Evolutionary conservation across 2,329 filamentous ascomycete genomes (phyloP), one percentile per base, ranked within the genome.

Genomic region (Cadophora sp.): DNA sequence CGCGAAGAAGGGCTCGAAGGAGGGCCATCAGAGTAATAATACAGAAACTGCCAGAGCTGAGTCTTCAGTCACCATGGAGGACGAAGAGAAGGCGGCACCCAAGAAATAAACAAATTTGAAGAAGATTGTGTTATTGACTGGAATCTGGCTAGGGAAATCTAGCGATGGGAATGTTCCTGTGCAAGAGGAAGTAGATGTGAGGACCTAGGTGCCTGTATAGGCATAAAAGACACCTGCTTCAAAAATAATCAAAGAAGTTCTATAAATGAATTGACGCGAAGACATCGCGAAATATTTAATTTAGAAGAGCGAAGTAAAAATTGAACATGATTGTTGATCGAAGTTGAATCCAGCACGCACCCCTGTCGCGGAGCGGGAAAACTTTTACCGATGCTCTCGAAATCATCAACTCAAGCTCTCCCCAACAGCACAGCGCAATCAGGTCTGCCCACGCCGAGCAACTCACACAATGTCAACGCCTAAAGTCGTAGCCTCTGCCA

Each of bases 401-500:
- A 48, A 48, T 31, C 58, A 51, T 61, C 50, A 31, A 67, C 58
- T 50, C 46, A 40, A 43, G 40, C 40, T 24, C 59, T 16, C 16
- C 34, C 3, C 31, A 59, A n/a, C 11, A 22, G 22, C 19, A 8
- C 14, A 56, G 19, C 26, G 12, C 51, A 24, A 48, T n/a, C 27
- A 16, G 27, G 4, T 1, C 6, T 11, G 37, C 27, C n/a, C 14
- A 37, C 11, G 27, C 11, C 51, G 26, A 22, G 48, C n/a, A 7
- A 51, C 31, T 22, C 24, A 14, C 19, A 29, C 24, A 22, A 69
- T 66, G 67, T 65, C 63, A 27, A 40, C 62, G 60, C 27, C 53
- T 29, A 66, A 66, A 43, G 22, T 69, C 1, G 63, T 50, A 7
- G 64, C 64, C 7, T 63, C 67, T 3, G 64, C 67, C 12, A 63